Evolutionary conservation across 2,329 filamentous ascomycete species (phyloP).

Genomic region (Apiospora saccharicola): DNA sequence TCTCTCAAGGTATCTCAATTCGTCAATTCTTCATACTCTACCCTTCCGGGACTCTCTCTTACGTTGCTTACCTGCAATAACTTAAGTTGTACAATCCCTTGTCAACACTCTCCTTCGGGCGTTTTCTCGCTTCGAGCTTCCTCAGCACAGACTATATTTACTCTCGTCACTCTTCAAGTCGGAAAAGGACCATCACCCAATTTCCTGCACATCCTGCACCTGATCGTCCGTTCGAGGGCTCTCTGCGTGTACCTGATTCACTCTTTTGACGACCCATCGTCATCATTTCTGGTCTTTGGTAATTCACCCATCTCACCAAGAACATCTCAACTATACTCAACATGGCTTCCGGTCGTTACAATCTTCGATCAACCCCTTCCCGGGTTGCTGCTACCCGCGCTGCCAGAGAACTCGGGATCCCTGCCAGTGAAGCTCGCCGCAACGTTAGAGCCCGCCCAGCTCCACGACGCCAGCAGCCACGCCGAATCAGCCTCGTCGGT

Average conservation of each 20-base stretch:
- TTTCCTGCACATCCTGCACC: background rate
- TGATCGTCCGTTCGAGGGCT: background rate
- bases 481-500: background rate
- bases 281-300: background rate
- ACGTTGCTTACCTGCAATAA: no score
- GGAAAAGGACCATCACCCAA: background rate
- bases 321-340: background rate
- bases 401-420: background rate
- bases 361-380: background rate
- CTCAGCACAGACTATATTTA: background rate
- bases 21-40: background rate
- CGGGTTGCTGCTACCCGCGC: constrained; percentile 10
- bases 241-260: background rate
- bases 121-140: background rate
- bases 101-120: background rate
- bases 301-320: background rate
- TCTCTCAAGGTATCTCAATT: background rate
- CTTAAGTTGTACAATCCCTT: background rate
- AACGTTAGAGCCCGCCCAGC: background rate
- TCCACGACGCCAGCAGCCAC: background rate
- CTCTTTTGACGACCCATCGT: background rate
- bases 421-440: background rate
- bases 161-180: background rate
- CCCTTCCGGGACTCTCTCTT: background rate
- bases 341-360: background rate